phyloP scores from a whole-genome alignment of 345 rosid genomes.

The Murraya koenigii region DNA sequence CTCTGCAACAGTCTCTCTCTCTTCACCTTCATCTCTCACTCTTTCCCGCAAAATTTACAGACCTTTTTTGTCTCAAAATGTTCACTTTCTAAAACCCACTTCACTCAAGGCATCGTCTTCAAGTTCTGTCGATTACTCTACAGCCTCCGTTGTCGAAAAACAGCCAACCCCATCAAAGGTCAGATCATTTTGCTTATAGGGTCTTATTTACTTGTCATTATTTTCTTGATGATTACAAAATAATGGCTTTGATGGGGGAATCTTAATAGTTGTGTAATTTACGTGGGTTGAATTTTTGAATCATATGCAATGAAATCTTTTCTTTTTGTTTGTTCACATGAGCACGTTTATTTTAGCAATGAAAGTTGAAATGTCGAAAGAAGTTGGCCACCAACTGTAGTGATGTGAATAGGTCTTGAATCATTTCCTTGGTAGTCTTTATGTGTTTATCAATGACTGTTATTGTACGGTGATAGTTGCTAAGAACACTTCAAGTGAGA shows the following conservation, averaged over 20 bases:
- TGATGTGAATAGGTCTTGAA: background rate
- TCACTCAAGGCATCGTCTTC: constrained; percentile 57
- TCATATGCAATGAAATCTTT: background rate
- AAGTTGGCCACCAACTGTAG: background rate
- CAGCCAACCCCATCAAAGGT: constrained; percentile 51
- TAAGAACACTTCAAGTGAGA: background rate
- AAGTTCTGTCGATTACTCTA: constrained; percentile 41
- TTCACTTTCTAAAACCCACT: constrained; percentile 36
- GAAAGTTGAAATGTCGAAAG: background rate
- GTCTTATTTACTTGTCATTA: background rate
- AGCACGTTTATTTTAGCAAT: background rate
- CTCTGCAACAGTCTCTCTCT: constrained; percentile 38
- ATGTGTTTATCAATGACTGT: background rate
- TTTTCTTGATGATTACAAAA: background rate
- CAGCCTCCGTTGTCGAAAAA: constrained; percentile 38
- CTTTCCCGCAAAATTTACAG: constrained; percentile 33
- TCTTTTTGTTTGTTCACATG: background rate
- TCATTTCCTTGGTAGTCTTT: background rate
- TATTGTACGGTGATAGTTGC: background rate
- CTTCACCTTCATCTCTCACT: constrained; percentile 35
- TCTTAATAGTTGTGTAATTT: background rate
- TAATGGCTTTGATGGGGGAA: background rate
- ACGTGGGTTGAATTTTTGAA: background rate
- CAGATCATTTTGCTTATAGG: background rate
- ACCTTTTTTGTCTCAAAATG: constrained; percentile 22